phyloP scores from a whole-genome alignment of 2,329 filamentous ascomycete genomes.

The Keithomyces neogunnii region DNA sequence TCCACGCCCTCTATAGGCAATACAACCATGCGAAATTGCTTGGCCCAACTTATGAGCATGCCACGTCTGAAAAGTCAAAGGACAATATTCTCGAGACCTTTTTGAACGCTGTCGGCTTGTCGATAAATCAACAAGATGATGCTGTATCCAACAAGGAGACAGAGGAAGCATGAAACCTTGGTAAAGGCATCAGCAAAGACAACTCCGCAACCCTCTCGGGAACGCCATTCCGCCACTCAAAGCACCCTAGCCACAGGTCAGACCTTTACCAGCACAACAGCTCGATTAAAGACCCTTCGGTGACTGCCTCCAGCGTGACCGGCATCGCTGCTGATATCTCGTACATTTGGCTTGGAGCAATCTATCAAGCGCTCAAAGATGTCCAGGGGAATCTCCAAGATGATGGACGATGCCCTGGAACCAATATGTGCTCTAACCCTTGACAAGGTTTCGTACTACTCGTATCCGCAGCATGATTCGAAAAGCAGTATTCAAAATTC shows the following conservation, averaged over 20 bases:
- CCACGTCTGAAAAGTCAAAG: not conserved
- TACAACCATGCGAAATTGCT: not conserved
- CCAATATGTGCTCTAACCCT: slow-evolving; percentile 5
- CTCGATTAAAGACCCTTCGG: slow-evolving; percentile 6
- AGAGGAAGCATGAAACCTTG: not conserved
- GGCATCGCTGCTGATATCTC: slow-evolving; percentile 9
- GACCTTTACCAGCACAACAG: slow-evolving; percentile 3
- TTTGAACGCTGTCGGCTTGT: not conserved
- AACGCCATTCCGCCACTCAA: slow-evolving; percentile 1
- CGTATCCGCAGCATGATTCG: slow-evolving; percentile 13
- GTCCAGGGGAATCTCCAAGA: not conserved
- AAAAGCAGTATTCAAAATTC: slow-evolving; percentile 25
- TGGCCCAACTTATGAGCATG: slow-evolving; percentile 2
- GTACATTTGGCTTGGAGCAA: slow-evolving; percentile 3
- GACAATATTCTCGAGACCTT: slow-evolving; percentile 3
- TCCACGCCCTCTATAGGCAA: not conserved
- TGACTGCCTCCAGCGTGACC: slow-evolving; percentile 7
- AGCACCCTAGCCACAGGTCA: not conserved
- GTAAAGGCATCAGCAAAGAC: slow-evolving; percentile 2
- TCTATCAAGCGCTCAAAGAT: not conserved
- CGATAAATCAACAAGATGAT: not conserved
- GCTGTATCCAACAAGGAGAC: not conserved
- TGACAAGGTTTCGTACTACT: not conserved
- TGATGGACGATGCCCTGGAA: slow-evolving; percentile 2
- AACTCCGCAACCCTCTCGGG: slow-evolving; percentile 2